phyloP scores from a whole-genome alignment of 495 filamentous ascomycete species.

The Podospora didyma region DNA sequence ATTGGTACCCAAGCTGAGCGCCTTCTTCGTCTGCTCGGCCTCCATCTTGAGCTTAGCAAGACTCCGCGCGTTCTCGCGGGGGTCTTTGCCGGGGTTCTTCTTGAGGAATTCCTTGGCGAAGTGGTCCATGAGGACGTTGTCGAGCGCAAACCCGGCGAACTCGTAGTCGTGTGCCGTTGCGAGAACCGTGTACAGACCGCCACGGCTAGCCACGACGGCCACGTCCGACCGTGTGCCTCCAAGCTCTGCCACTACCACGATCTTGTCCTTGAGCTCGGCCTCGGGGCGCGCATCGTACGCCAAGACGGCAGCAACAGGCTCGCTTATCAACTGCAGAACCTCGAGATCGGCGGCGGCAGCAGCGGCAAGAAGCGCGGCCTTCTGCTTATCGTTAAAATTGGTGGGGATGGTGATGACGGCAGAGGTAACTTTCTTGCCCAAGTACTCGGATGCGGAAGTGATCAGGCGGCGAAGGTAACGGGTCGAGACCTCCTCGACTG shows the following conservation, averaged over 20 bases:
- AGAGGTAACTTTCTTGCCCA: conserved; percentile 86
- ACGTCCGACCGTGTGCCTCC: conserved; percentile 92
- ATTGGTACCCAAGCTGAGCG: conserved; percentile 79
- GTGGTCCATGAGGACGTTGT: conserved; percentile 88
- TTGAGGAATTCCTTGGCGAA: conserved; percentile 98
- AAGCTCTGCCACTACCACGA: conserved; percentile 86
- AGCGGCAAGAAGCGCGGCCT: conserved; percentile 69
- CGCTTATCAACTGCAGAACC: conserved; percentile 86
- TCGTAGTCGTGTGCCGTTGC: conserved; percentile 95
- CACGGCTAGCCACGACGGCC: conserved; percentile 81
- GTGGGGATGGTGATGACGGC: conserved; percentile 93
- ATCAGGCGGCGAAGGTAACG: conserved; percentile 80
- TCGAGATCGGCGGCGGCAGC: conserved; percentile 81
- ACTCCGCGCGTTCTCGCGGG: conserved; percentile 71
- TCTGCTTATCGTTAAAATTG: conserved; percentile 83
- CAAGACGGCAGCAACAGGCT: conserved; percentile 87
- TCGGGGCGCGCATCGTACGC: conserved; percentile 89
- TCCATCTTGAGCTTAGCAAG: conserved; percentile 92
- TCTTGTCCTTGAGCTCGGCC: conserved; percentile 72
- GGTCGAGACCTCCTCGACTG: conserved; percentile 80
- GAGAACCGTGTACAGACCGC: conserved; percentile 94
- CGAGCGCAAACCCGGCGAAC: conserved; percentile 73
- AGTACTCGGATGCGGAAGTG: conserved; percentile 81
- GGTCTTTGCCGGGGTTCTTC: conserved; percentile 80
- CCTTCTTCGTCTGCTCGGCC: conserved; percentile 84